phyloP scores from a whole-genome alignment of 768 basidiomycete species.

The Infundibulicybe gibba region DNA sequence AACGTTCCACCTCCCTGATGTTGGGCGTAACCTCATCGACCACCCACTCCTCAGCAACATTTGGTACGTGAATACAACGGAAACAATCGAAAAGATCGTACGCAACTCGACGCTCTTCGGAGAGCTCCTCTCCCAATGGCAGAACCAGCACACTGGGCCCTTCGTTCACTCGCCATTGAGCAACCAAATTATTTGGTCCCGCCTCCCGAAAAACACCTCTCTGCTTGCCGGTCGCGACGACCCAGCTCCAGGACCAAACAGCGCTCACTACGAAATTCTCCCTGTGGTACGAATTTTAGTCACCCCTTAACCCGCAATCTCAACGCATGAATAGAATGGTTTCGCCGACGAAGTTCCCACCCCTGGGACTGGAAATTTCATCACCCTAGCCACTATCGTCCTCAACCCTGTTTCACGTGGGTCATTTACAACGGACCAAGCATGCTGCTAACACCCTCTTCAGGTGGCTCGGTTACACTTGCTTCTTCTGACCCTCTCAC shows the following conservation, averaged over 20 bases:
- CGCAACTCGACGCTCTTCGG: conserved; percentile 13
- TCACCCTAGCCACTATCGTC: conserved; percentile 4
- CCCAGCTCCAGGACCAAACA: conserved; percentile 18
- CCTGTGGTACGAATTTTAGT: not conserved
- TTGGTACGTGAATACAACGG: conserved; percentile 17
- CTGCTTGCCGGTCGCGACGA: conserved; percentile 11
- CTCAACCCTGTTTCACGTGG: conserved; percentile 10
- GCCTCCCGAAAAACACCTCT: conserved; percentile 7
- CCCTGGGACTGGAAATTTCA: conserved; percentile 7
- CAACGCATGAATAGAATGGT: too few species aligned
- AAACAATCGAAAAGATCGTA: conserved; percentile 12
- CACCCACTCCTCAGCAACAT: conserved; percentile 15
- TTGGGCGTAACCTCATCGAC: conserved; percentile 22
- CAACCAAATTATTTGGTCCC: conserved; percentile 9
- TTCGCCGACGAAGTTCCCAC: not conserved
- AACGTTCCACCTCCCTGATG: conserved; percentile 16
- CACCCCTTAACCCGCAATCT: conserved; percentile 4
- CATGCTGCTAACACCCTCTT: not conserved
- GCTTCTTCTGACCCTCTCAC: conserved; percentile 1
- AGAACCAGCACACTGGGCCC: conserved; percentile 15
- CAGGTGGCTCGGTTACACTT: not conserved
- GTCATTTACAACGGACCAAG: not conserved
- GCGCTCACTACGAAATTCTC: conserved; percentile 17
- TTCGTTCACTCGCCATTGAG: conserved; percentile 13
- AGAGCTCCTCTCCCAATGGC: conserved; percentile 15